phyloP scores from a whole-genome alignment of 2,329 filamentous ascomycete species.

The Tricladium varicosporioides region DNA sequence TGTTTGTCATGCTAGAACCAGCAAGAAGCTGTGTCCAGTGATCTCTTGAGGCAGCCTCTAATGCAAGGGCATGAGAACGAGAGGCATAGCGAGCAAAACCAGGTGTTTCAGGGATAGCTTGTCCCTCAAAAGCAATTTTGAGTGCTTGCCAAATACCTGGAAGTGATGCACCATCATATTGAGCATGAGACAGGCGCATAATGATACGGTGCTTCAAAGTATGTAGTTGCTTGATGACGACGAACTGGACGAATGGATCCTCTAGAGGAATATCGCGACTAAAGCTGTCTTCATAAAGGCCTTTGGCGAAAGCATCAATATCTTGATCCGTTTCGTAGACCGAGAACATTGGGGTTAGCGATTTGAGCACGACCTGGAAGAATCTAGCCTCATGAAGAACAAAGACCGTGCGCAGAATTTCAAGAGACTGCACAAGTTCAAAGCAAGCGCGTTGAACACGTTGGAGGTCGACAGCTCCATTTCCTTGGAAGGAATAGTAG shows the following conservation, averaged over 20 bases:
- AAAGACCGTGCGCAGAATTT: slow-evolving; percentile 7
- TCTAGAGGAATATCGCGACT: background rate
- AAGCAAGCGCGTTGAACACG: background rate
- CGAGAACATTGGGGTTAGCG: background rate
- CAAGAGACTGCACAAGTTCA: slow-evolving; percentile 3
- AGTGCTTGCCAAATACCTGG: slow-evolving; percentile 8
- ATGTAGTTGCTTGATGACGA: slow-evolving; percentile 1
- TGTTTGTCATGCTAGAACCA: slow-evolving; percentile 1
- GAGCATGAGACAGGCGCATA: slow-evolving; percentile 50
- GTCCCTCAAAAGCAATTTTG: slow-evolving; percentile 1
- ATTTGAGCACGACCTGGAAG: slow-evolving; percentile 33
- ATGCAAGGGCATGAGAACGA: slow-evolving; percentile 47
- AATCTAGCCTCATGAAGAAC: slow-evolving; percentile 3
- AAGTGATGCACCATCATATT: slow-evolving; percentile 41
- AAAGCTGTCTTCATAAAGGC: slow-evolving; percentile 2
- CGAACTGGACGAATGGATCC: slow-evolving; percentile 2
- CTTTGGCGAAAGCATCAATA: background rate
- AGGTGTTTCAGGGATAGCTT: slow-evolving; percentile 2
- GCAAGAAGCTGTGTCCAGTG: background rate
- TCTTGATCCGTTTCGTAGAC: background rate
- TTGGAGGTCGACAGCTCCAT: slow-evolving; percentile 1
- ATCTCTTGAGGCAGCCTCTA: slow-evolving; percentile 37
- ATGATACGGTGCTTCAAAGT: slow-evolving; percentile 34
- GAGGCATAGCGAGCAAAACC: slow-evolving; percentile 38
- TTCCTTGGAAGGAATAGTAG: slow-evolving; percentile 1